Percentiles rank a stretch among this genome's conserved stretches.
Evolutionary conservation across 179 eudicot genomes (phyloP).

Genomic region (Amaranthus tricolor): DNA sequence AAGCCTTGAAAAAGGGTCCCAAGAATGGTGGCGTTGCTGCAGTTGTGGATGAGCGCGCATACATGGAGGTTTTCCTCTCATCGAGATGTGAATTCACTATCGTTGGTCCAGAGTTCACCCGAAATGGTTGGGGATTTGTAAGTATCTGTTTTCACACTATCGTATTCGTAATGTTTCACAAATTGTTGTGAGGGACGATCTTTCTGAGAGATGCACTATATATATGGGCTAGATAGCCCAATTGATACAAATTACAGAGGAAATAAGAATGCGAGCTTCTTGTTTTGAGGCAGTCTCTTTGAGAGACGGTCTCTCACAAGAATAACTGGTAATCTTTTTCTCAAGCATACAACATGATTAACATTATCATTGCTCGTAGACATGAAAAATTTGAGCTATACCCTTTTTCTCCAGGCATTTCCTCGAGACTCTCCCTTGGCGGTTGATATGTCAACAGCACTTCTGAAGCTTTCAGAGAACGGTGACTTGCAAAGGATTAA

Average conservation of each 20-base stretch:
- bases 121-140: conserved; percentile 78
- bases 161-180: not conserved
- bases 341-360: not conserved
- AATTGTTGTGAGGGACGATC: too few species aligned
- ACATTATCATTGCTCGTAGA: not conserved
- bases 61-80: conserved; percentile 64
- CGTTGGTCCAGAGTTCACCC: conserved; percentile 74
- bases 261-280: too few species aligned
- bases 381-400: not conserved
- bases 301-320: too few species aligned
- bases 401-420: conserved; percentile 49
- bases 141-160: not conserved
- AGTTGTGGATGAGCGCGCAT: conserved; percentile 60
- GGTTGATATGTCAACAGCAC: conserved; percentile 75
- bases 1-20: conserved; percentile 59
- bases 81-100: conserved; percentile 68
- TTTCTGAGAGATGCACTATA: not conserved
- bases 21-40: conserved; percentile 75
- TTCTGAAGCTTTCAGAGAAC: conserved; percentile 60
- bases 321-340: not conserved
- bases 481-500: conserved; percentile 83
- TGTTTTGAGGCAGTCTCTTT: too few species aligned
- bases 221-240: too few species aligned
- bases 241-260: too few species aligned
- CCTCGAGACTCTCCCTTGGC: conserved; percentile 84